phyloP scores from a whole-genome alignment of 2,329 filamentous ascomycete genomes.

The Pezicula radicicola region DNA sequence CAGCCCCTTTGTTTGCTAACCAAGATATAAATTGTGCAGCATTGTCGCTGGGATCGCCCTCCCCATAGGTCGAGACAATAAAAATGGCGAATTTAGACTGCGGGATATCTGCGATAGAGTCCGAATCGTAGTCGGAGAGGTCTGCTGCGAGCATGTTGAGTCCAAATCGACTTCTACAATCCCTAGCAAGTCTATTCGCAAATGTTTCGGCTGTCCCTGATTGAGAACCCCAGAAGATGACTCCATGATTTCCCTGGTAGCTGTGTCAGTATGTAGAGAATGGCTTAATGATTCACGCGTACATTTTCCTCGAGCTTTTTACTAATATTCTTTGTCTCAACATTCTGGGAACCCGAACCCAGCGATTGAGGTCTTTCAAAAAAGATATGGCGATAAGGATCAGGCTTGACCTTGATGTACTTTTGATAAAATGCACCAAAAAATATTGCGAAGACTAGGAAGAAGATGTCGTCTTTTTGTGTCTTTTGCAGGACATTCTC shows the following conservation, averaged over 20 bases:
- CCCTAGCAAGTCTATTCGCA: background rate
- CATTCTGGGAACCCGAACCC: background rate
- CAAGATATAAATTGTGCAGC: slow-evolving; percentile 11
- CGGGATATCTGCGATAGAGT: slow-evolving; percentile 8
- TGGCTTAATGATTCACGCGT: background rate
- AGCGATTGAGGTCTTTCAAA: slow-evolving; percentile 43
- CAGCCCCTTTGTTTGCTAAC: slow-evolving; percentile 4
- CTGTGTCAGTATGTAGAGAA: background rate
- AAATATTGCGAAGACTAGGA: slow-evolving; percentile 27
- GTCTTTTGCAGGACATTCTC: background rate
- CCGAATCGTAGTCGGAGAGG: slow-evolving; percentile 8
- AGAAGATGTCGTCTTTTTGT: slow-evolving; percentile 9
- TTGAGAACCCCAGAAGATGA: slow-evolving; percentile 10
- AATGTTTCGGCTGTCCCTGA: slow-evolving; percentile 6
- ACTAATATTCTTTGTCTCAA: slow-evolving; percentile 35
- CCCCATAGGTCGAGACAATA: slow-evolving; percentile 21
- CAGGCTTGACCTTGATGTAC: slow-evolving; percentile 43
- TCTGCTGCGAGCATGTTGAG: slow-evolving; percentile 3
- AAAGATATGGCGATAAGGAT: slow-evolving; percentile 44
- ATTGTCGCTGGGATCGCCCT: slow-evolving; percentile 23
- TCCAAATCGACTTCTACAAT: slow-evolving; percentile 1
- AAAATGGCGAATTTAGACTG: slow-evolving; percentile 14
- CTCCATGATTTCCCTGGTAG: slow-evolving; percentile 2
- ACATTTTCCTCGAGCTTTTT: slow-evolving; percentile 22
- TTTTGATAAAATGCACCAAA: slow-evolving; percentile 32